These are phyloP conservation scores for Abortiporus biennis DNA, from an alignment of 1,284 basidiomycete species.

Conservation along the genomic window DNA sequence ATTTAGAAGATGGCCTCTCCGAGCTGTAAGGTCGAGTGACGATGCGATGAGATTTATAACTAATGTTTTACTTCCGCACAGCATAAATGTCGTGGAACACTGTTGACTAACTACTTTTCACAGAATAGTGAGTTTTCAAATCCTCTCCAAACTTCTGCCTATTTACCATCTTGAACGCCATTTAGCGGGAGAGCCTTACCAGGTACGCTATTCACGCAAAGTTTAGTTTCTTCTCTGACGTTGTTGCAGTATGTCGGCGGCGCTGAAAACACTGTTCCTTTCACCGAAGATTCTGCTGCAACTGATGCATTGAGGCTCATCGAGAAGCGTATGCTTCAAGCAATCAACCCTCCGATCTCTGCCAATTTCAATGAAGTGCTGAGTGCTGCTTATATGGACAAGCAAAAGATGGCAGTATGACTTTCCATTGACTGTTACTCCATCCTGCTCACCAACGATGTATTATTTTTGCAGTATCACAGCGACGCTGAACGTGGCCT, in stretches of 20 bases:
- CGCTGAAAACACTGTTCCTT: conserved; percentile 62
- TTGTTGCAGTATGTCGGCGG: conserved; percentile 63
- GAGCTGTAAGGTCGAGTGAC: conserved; percentile 43
- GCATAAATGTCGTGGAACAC: conserved; percentile 52
- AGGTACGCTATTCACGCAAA: conserved; percentile 40
- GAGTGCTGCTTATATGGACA: conserved; percentile 76
- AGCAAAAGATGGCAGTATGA: conserved; percentile 74
- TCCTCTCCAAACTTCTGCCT: not conserved
- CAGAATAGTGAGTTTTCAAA: conserved; percentile 57
- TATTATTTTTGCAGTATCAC: conserved; percentile 52
- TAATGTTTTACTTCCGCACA: too few species aligned
- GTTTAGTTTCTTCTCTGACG: not conserved
- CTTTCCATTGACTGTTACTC: not conserved
- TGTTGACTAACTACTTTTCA: conserved; percentile 77
- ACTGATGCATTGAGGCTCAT: conserved; percentile 51
- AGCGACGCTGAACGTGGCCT: conserved; percentile 69
- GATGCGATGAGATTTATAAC: too few species aligned
- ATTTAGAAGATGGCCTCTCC: conserved; percentile 66
- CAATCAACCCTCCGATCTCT: conserved; percentile 31
- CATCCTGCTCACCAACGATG: not conserved
- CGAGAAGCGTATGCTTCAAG: conserved; percentile 34
- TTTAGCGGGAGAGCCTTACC: conserved; percentile 69
- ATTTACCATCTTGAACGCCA: conserved; percentile 5
- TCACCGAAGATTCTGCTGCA: conserved; percentile 54
- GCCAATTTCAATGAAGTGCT: conserved; percentile 67